Evolutionary conservation across 345 rosid genomes (phyloP), one percentile per base, ranked within the genome.

Genomic region (Erucastrum elatum): DNA sequence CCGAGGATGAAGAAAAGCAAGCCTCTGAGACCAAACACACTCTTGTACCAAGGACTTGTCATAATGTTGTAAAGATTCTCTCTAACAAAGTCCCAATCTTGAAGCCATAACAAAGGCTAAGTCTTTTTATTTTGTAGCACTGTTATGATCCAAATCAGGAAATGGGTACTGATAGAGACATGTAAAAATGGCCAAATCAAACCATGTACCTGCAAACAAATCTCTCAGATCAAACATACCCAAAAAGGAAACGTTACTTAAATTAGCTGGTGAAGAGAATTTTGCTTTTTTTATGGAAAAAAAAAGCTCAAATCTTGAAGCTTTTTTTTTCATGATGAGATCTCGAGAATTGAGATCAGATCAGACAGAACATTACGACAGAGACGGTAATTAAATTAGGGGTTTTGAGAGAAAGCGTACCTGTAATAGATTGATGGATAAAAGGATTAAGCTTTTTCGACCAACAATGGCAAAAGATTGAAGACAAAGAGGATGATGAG

Each of bases 11-110:
- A 85, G 79, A 95, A 75, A 64, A 95, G 78, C 68, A 90, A 81
- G 86, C 92, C 90, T 77, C 95, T 88, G 15, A 88, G 92, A 77
- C 98, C 93, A n/a, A 88, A 82, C 84, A 86, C 78, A 71, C 85
- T 90, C 78, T 78, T 90, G 68, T 80, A 83, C 89, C 93, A 89
- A 79, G 91, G 85, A 88, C 89, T 86, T 95, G 97, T 93, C 99
- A 95, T 95, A 85, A 83, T 83, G 64, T 64, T 46, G 70, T 46
- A 70, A 55, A 62, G 75, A 29, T 3, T 7, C 77, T 72, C 82
- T 70, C 82, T 83, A 68, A 80, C 73, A 72, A 80, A 66, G 78
- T 72, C 74, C n/a, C 84, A 67, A 41, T 64, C 72, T 76, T 75
- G 69, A 82, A 62, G 59, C 70, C 34, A 77, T 60, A 75, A 35